Percentiles rank a stretch among this genome's conserved stretches.
Conservation (phyloP, 2,329 filamentous ascomycete genomes). For the Pleurostoma richardsiae region DNA sequence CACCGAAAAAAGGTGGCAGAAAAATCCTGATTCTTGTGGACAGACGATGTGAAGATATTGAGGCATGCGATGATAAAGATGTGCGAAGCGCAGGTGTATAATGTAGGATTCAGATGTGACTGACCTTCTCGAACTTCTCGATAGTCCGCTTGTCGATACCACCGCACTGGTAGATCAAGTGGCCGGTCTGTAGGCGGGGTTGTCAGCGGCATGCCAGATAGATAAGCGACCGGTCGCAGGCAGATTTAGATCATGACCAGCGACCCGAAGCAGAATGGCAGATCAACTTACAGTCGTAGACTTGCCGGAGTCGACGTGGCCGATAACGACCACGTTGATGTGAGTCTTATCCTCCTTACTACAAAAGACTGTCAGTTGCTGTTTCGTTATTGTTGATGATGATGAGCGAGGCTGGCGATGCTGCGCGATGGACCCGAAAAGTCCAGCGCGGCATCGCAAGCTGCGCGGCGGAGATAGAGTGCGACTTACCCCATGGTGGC, state of each 20-base stretch:
- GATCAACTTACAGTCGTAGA: constrained; percentile 79
- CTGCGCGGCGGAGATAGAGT: too few relatives aligned
- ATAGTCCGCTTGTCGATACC: constrained; percentile 99
- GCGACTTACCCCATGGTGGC: too few relatives aligned
- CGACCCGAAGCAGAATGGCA: too few relatives aligned
- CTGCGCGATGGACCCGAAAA: too few relatives aligned
- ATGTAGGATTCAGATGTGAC: constrained; percentile 20
- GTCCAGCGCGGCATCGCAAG: too few relatives aligned
- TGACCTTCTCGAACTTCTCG: constrained; percentile 99
- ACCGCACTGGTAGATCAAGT: constrained; percentile 99
- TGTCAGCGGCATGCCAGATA: not conserved
- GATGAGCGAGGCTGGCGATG: too few relatives aligned
- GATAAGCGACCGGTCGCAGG: constrained; percentile 14
- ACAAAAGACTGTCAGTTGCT: too few relatives aligned
- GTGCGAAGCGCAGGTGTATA: too few relatives aligned
- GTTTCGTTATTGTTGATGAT: too few relatives aligned
- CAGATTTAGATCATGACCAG: not conserved
- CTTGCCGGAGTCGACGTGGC: constrained; percentile 99
- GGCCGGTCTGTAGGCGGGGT: constrained; percentile 51
- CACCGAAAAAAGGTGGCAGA: too few relatives aligned
- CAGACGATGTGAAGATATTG: constrained; percentile 6
- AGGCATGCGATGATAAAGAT: constrained; percentile 14
- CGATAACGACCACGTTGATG: constrained; percentile 61
- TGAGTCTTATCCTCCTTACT: constrained; percentile 89
- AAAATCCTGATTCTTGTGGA: not conserved